Percentiles rank a stretch among this genome's conserved stretches.
Conservation (phyloP, 1,139 yeast genomes). For the Lizanozyma gosingica region DNA sequence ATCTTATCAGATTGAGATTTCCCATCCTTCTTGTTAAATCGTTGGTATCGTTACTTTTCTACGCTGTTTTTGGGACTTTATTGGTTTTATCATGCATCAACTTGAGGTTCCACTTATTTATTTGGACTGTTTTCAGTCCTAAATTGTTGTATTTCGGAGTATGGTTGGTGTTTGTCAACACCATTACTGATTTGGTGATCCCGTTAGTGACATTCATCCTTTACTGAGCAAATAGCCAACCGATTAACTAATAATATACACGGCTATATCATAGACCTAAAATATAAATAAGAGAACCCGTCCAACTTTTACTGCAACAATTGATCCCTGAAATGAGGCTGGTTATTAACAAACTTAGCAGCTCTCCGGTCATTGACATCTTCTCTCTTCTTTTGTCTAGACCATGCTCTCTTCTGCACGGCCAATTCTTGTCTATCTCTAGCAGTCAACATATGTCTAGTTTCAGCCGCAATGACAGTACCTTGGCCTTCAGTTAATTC, state of each 20-base stretch:
- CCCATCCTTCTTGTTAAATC: slow-evolving; percentile 27
- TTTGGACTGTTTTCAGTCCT: slow-evolving; percentile 98
- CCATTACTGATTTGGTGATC: slow-evolving; percentile 28
- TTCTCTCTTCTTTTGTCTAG: slow-evolving; percentile 53
- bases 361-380: slow-evolving; percentile 72
- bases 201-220: background rate
- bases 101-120: slow-evolving; percentile 77
- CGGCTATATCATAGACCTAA: too few relatives aligned
- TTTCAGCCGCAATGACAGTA: slow-evolving; percentile 87
- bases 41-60: slow-evolving; percentile 38
- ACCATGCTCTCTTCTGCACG: slow-evolving; percentile 72
- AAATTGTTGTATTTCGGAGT: slow-evolving; percentile 71
- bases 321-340: slow-evolving; percentile 87
- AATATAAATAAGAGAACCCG: too few relatives aligned
- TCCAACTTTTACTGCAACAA: slow-evolving; percentile 62
- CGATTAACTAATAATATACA: too few relatives aligned
- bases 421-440: slow-evolving; percentile 47
- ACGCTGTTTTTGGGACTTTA: slow-evolving; percentile 47
- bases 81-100: slow-evolving; percentile 64
- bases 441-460: slow-evolving; percentile 56
- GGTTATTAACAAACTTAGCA: slow-evolving; percentile 75
- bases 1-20: slow-evolving; percentile 19
- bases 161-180: slow-evolving; percentile 57
- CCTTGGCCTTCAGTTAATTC: slow-evolving; percentile 83
- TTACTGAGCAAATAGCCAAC: too few relatives aligned